Percentiles rank a stretch among this genome's conserved stretches.
Conservation (phyloP, 1,284 basidiomycete species). For the Heterobasidion parviporum region DNA sequence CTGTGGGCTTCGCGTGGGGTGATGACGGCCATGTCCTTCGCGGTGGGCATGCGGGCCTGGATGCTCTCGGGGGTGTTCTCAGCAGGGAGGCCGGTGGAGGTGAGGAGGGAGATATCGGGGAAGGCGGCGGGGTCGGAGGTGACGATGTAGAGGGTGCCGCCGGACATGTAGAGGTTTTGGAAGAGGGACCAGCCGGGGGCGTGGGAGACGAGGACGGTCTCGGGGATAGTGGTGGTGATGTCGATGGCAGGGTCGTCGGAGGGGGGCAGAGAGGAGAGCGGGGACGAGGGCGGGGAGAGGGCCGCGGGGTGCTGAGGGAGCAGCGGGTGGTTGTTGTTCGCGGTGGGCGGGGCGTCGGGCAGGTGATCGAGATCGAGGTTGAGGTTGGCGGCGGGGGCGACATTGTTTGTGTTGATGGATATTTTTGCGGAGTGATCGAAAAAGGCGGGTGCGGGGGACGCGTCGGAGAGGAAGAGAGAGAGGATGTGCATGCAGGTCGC, state of each 20-base stretch:
- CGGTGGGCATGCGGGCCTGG: conserved; percentile 55
- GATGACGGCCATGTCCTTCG: conserved; percentile 52
- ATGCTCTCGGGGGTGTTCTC: conserved; percentile 56
- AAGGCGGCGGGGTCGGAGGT: conserved; percentile 39
- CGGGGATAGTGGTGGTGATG: conserved; percentile 8
- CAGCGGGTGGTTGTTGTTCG: background rate
- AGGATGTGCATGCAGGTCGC: conserved; percentile 16
- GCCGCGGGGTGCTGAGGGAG: background rate
- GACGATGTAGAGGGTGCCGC: conserved; percentile 64
- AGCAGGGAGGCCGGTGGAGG: conserved; percentile 57
- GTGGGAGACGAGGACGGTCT: conserved; percentile 50
- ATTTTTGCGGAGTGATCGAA: background rate
- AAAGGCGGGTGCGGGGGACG: background rate
- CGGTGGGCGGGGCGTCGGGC: background rate
- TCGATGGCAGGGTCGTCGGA: conserved; percentile 1
- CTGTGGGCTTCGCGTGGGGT: conserved; percentile 48
- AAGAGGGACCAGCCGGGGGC: conserved; percentile 79
- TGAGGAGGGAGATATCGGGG: conserved; percentile 60
- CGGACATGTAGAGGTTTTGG: conserved; percentile 70
- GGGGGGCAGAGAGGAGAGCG: background rate
- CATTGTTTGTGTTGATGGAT: background rate
- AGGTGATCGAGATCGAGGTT: background rate
- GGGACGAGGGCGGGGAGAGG: background rate
- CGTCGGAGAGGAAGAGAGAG: background rate
- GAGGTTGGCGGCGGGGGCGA: background rate